Conservation (phyloP, 176 grass and related monocot species). For the Paspalum notatum region DNA sequence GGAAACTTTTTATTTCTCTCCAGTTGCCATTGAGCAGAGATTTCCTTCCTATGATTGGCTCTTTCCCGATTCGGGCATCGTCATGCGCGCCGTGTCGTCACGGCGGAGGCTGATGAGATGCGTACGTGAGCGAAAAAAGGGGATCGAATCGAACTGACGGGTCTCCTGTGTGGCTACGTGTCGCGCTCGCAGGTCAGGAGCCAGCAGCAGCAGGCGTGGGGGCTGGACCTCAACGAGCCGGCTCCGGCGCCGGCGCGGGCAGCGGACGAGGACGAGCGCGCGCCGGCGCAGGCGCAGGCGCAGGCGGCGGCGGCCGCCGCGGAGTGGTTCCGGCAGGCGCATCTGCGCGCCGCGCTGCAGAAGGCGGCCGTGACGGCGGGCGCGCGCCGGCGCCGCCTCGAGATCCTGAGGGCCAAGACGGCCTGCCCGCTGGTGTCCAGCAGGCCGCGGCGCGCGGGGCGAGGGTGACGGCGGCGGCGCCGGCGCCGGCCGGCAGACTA, state of each 20-base stretch:
- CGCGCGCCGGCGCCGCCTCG: constrained; percentile 42
- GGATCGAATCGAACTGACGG: neutral
- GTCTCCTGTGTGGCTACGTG: neutral
- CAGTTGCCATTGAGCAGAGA: neutral
- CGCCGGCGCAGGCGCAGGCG: neutral
- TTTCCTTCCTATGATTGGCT: neutral
- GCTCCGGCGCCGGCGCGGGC: neutral
- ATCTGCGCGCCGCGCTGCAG: neutral
- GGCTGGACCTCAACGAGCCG: constrained; percentile 52
- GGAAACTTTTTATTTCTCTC: neutral
- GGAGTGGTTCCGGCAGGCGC: neutral
- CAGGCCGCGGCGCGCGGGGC: constrained; percentile 36
- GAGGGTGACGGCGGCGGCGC: neutral
- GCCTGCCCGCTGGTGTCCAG: neutral
- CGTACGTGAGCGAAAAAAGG: neutral
- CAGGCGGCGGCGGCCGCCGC: neutral
- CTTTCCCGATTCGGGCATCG: constrained; percentile 33
- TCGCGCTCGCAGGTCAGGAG: constrained; percentile 34
- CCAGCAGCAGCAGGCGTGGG: neutral
- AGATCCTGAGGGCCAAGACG: constrained; percentile 39
- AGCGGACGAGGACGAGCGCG: neutral
- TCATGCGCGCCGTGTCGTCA: constrained; percentile 4
- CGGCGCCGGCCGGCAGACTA: neutral
- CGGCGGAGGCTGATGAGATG: neutral
- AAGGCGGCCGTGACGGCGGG: constrained; percentile 38